Evolutionary conservation across 805 yeast genomes (phyloP).

Genomic region (Yamadazyma phyllophila): DNA sequence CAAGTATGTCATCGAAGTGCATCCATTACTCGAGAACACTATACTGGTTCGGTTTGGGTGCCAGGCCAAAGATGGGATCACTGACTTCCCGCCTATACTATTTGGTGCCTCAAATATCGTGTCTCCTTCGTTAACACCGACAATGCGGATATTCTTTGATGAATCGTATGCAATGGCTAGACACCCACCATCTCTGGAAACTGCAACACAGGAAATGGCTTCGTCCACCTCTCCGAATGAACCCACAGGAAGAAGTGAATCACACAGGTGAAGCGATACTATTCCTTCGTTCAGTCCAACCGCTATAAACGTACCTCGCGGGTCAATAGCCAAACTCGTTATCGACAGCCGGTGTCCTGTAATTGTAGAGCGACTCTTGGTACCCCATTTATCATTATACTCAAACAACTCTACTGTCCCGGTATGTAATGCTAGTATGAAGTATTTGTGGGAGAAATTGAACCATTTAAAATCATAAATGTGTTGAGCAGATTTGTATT

Average conservation of each 20-base stretch:
- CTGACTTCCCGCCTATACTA: slow-evolving; percentile 26
- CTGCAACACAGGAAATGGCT: slow-evolving; percentile 38
- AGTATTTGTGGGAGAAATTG: slow-evolving; percentile 33
- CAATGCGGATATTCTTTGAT: slow-evolving; percentile 40
- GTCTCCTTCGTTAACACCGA: slow-evolving; percentile 26
- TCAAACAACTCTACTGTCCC: slow-evolving; percentile 41
- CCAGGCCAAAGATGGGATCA: slow-evolving; percentile 31
- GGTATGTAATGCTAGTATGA: slow-evolving; percentile 42
- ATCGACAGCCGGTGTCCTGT: slow-evolving; percentile 50
- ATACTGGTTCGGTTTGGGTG: slow-evolving; percentile 32
- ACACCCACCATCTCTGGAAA: slow-evolving; percentile 45
- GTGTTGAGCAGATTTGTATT: slow-evolving; percentile 22
- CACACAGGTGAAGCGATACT: slow-evolving; percentile 48
- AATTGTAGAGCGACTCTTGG: slow-evolving; percentile 19
- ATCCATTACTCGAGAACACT: slow-evolving; percentile 29
- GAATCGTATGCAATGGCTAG: slow-evolving; percentile 46
- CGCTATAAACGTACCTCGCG: slow-evolving; percentile 48
- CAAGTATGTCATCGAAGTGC: slow-evolving; percentile 27
- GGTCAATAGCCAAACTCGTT: slow-evolving; percentile 48
- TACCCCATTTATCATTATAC: slow-evolving; percentile 7
- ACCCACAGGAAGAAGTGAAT: slow-evolving; percentile 32
- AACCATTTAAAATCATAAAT: slow-evolving; percentile 48
- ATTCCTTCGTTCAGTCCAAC: slow-evolving; percentile 60
- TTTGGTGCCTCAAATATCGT: slow-evolving; percentile 32
- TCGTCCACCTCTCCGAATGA: slow-evolving; percentile 43